A percentile compares a stretch with the other conserved stretches of the same genome.
Conservation (phyloP, 176 grass and related monocot species). For the Puccinellia tenuiflora region DNA sequence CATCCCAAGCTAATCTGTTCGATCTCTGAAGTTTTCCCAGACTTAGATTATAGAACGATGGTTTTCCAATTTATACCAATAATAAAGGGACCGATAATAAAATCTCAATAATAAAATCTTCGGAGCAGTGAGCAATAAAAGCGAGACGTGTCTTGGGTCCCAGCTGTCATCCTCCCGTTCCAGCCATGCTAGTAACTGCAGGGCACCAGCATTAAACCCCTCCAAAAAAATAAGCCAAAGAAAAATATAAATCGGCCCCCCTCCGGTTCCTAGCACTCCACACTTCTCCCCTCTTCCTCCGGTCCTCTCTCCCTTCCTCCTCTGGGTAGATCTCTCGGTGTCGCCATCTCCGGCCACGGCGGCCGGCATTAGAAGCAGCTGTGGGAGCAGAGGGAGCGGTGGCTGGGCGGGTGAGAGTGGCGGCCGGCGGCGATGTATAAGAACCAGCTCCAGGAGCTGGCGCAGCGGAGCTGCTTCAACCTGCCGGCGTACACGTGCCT, state of each 20-base stretch:
- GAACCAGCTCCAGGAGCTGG: slow-evolving; percentile 98
- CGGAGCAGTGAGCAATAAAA: background rate
- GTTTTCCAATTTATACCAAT: no score
- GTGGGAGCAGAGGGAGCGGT: background rate
- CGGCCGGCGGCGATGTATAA: slow-evolving; percentile 68
- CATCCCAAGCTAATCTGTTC: no score
- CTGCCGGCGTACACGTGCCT: slow-evolving; percentile 93
- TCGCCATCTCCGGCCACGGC: slow-evolving; percentile 24
- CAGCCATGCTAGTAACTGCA: slow-evolving; percentile 8
- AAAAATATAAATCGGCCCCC: slow-evolving; percentile 17
- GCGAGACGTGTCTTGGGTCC: background rate
- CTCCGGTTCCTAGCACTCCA: background rate
- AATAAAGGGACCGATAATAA: no score
- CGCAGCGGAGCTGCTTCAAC: slow-evolving; percentile 99
- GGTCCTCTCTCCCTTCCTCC: background rate
- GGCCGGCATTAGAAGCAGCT: slow-evolving; percentile 26
- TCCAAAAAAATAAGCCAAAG: background rate
- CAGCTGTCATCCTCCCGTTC: background rate
- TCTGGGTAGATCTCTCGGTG: slow-evolving; percentile 39
- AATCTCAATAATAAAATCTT: no score
- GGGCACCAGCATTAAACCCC: background rate
- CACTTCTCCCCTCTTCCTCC: background rate
- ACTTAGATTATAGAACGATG: no score
- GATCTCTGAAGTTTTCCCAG: no score
- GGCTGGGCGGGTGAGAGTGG: background rate